Evolutionary conservation across 345 rosid genomes (phyloP).

Genomic region (Populus pruinosa): DNA sequence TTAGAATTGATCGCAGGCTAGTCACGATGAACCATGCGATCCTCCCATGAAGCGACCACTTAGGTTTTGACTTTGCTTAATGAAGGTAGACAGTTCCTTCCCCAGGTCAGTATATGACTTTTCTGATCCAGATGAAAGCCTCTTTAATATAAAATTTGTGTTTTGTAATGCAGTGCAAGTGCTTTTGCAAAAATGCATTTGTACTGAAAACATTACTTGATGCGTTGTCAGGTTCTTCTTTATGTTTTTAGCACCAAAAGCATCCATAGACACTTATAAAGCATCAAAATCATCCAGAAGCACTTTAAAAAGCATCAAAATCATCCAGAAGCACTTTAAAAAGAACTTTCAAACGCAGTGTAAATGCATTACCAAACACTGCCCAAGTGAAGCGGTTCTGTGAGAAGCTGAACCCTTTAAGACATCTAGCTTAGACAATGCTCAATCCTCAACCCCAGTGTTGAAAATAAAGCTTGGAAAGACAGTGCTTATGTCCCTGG

Average conservation of each 20-base stretch:
- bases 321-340: too few relatives aligned
- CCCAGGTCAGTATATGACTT: not conserved
- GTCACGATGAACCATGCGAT: not conserved
- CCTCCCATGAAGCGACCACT: not conserved
- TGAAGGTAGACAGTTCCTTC: not conserved
- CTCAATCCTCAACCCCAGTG: constrained; percentile 51
- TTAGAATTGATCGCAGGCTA: not conserved
- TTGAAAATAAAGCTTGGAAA: constrained; percentile 67
- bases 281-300: too few relatives aligned
- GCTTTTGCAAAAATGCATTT: too few relatives aligned
- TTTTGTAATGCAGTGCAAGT: too few relatives aligned
- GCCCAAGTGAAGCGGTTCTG: not conserved
- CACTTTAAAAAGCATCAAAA: too few relatives aligned
- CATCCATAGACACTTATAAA: too few relatives aligned
- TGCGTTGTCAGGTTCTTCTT: too few relatives aligned
- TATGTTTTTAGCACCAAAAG: too few relatives aligned
- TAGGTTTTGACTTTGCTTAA: not conserved
- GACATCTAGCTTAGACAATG: not conserved
- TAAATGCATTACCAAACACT: too few relatives aligned
- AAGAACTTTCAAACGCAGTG: too few relatives aligned
- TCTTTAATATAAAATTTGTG: not conserved
- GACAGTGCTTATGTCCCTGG: constrained; percentile 60
- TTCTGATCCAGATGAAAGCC: not conserved
- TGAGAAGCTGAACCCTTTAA: not conserved
- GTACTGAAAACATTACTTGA: too few relatives aligned